Evolutionary conservation across 2,329 filamentous ascomycete genomes (phyloP), one percentile per base, ranked within the genome.

Genomic region (Emmonsiellopsis sp.): DNA sequence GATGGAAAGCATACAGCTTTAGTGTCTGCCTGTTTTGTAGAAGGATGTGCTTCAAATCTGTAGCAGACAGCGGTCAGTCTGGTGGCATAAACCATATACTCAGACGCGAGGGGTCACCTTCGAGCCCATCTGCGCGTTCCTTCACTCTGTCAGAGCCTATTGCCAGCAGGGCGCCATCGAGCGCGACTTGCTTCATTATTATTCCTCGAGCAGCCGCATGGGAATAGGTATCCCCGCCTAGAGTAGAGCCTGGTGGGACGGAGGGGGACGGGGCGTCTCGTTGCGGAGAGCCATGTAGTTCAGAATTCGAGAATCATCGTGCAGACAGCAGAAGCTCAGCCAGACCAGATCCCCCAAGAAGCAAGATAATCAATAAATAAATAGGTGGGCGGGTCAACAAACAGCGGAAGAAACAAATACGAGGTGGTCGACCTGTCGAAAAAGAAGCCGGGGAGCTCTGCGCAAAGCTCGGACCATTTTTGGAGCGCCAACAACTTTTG

Each of bases 31-130:
- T 77, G 60, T 79, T 79, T 60, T 78, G 73, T 51, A 74, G 73
- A 34, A 84, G 68, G 52, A 83, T 76, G 57, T 78, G 74, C 62
- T 77, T 78, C 52, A 84, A 67, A 60, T 81, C 75, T 77, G 55
- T 33, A 14, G 37, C 5, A 8, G 39, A 14, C 47, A 58, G 51
- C 14, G 60, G 55, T 60, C 50, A 58, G 58, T 55, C 44, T 32
- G 2, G 32, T 49, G 21, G 4, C 8, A 48, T 14, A 14, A 14
- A 42, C 7, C n/a, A 42, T 14, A 14, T 21, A 8, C 3, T 14
- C 34, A 48, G 33, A 39, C 21, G n/a, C 32, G 10, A 7, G 37
- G 39, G 6, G 40, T 44, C 61, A 76, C 74, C 71, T 57, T 73
- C 72, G 55, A 83, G 68, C 34, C 77, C 80, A 55, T 76, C 71